These are phyloP conservation scores for Eucalyptus virginea DNA, from an alignment of 345 rosid species.

Conservation along the genomic window DNA sequence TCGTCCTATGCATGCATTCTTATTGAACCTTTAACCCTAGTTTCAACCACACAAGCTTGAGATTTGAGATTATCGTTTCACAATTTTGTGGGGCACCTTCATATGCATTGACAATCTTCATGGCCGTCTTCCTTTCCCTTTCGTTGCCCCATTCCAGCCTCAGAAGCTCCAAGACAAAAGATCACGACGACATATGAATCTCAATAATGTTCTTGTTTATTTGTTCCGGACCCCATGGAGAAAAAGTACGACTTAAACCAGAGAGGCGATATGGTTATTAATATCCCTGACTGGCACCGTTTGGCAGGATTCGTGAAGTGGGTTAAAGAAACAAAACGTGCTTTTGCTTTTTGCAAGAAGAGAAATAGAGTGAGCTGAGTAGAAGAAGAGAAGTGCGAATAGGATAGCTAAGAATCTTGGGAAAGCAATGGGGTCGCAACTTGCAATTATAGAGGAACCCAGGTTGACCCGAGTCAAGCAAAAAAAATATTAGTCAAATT, in stretches of 20 bases:
- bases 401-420: not conserved
- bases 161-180: not conserved
- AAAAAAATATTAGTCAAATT: not conserved
- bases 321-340: not conserved
- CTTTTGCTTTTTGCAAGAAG: not conserved
- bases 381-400: not conserved
- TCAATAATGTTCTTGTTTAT: not conserved
- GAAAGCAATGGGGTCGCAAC: not conserved
- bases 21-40: not conserved
- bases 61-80: not conserved
- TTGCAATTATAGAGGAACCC: not conserved
- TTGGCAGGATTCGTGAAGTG: not conserved
- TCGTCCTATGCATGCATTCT: accelerated
- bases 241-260: not conserved
- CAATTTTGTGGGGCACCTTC: not conserved
- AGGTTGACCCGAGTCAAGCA: not conserved
- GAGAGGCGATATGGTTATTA: not conserved
- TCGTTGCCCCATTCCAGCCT: not conserved
- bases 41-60: not conserved
- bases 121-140: not conserved
- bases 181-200: not conserved
- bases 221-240: not conserved
- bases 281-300: not conserved
- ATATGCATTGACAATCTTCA: not conserved
- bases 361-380: not conserved